Evolutionary conservation across 495 filamentous ascomycete species (phyloP), one percentile per base, ranked within the genome.

Genomic region (Neohortaea acidophila): DNA sequence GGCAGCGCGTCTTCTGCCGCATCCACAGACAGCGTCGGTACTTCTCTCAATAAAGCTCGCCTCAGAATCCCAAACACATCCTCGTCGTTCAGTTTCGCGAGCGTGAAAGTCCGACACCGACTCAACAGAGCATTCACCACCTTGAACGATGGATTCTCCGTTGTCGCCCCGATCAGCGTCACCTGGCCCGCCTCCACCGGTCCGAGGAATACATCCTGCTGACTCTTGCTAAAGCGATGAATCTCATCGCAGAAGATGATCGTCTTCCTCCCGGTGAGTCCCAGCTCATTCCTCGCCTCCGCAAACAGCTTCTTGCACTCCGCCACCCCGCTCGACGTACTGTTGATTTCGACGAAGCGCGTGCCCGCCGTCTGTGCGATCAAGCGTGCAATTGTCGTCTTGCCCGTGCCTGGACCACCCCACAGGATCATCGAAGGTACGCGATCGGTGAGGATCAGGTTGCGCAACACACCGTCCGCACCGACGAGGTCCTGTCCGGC

Each of bases 181-280:
- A 96, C 75, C 22, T 81, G 78, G 7, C 89, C 89, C 8, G 78
- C 77, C 52, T 97, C 89, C 2, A 97, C 89, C 0, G 87, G 86
- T 3, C 81, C 84, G 7, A 97, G 59, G 47, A 96, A 96, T 1
- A 94, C 82, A 61, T 97, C 89, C 47, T 97, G 89, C 56, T 97
- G 89, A 0, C 75, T 64, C 55, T 94, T 96, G 33, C 72, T 81
- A 63, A 96, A 94, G 3, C 87, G 72, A 56, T 96, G 87, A 38
- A 96, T 92, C 59, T 96, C 87, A 57, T 96, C 87, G 62, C 87
- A 94, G 59, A 96, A 97, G 45, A 97, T 75, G 47, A 97, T 93
- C 3, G 89, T 96, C 59, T 83, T 85, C 22, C 84, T 67, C 8
- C 86, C 86, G 0, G 82, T 91, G 22, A 97, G 58, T 4, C 65